Conservation (phyloP, 2,329 filamentous ascomycete genomes). For the Paraconiothyrium brasiliense region DNA sequence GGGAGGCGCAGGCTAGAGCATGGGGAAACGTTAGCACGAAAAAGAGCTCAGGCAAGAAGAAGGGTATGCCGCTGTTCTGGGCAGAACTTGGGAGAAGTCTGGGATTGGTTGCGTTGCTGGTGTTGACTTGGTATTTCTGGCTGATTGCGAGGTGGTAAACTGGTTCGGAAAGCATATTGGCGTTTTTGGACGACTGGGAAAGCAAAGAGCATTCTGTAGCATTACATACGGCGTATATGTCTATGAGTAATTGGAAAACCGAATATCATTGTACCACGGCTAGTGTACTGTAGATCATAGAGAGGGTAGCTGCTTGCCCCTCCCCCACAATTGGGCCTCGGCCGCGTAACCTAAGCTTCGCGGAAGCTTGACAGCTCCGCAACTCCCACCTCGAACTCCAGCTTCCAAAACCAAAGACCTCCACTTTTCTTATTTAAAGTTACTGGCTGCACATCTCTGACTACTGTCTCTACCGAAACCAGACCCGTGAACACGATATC, state of each 20-base stretch:
- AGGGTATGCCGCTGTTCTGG: slow-evolving; percentile 58
- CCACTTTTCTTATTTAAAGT: neutral
- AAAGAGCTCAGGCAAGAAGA: slow-evolving; percentile 45
- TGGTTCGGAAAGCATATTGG: neutral
- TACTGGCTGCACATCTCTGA: neutral
- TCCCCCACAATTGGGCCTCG: slow-evolving; percentile 7
- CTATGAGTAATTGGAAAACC: neutral
- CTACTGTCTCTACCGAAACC: slow-evolving; percentile 2
- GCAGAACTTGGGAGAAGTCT: slow-evolving; percentile 70
- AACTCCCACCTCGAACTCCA: neutral
- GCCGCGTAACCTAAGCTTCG: slow-evolving; percentile 3
- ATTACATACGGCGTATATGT: slow-evolving; percentile 6
- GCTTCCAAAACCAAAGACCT: neutral
- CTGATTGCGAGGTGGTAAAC: slow-evolving; percentile 69
- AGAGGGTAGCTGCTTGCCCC: neutral
- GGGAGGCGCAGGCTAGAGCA: slow-evolving; percentile 43
- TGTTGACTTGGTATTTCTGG: slow-evolving; percentile 71
- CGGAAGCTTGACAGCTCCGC: slow-evolving; percentile 6
- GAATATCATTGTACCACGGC: neutral
- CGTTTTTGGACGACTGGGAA: neutral
- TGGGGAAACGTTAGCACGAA: slow-evolving; percentile 39
- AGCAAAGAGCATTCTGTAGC: slow-evolving; percentile 1
- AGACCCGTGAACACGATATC: neutral
- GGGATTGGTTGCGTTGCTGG: slow-evolving; percentile 71
- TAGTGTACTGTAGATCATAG: neutral